Conservation (phyloP, 1,284 basidiomycete species). For the Stereum hirsutum region DNA sequence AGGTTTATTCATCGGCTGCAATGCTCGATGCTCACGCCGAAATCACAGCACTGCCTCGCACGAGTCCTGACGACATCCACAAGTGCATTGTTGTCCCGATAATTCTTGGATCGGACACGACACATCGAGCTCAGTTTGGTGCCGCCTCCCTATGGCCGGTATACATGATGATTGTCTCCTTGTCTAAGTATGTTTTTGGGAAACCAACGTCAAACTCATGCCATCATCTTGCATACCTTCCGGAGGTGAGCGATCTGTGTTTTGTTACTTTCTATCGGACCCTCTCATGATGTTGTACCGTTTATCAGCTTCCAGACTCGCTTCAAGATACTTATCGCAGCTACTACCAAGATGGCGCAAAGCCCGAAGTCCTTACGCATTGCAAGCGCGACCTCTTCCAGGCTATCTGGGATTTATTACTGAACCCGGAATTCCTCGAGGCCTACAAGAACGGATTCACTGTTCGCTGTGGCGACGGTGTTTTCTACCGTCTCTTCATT, state of each 20-base stretch:
- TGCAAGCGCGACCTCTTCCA: constrained; percentile 2
- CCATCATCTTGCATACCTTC: constrained; percentile 3
- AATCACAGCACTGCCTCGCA: background rate
- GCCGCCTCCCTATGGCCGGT: background rate
- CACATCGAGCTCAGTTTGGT: background rate
- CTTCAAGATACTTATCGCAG: background rate
- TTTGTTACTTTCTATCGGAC: background rate
- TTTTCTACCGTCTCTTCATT: background rate
- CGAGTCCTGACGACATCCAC: background rate
- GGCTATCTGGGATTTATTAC: background rate
- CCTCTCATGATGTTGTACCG: background rate
- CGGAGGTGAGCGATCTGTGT: background rate
- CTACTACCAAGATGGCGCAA: background rate
- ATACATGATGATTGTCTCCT: background rate
- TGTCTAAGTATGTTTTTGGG: background rate
- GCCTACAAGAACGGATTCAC: background rate
- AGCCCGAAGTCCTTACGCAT: too few relatives aligned
- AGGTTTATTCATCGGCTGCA: background rate
- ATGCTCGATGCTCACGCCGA: background rate
- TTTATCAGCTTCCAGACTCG: background rate
- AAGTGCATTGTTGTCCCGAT: background rate
- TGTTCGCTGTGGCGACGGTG: background rate
- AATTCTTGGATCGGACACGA: background rate
- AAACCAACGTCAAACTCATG: background rate
- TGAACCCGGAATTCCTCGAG: background rate